Conservation (phyloP, 352 stramenopile genomes). For the Stramenopiles sp. region DNA sequence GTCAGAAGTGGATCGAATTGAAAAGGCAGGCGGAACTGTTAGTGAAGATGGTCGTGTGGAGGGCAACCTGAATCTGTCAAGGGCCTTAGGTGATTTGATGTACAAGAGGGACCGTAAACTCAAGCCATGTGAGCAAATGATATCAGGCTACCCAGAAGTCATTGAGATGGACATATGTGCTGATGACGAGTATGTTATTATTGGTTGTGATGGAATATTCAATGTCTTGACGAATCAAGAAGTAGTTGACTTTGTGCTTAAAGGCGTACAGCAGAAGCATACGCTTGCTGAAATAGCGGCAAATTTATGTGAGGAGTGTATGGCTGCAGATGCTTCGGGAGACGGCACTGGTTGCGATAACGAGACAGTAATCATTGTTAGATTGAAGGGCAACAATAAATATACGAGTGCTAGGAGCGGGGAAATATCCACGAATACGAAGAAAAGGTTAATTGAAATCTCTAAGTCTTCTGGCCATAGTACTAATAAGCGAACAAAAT, state of each 20-base stretch:
- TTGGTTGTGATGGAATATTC: slow-evolving; percentile 72
- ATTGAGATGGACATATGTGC: slow-evolving; percentile 59
- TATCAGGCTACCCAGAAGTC: slow-evolving; percentile 57
- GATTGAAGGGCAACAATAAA: not conserved
- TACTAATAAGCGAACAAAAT: no score
- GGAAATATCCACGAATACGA: not conserved
- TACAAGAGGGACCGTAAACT: slow-evolving; percentile 64
- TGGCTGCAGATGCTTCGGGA: not conserved
- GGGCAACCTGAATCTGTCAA: slow-evolving; percentile 67
- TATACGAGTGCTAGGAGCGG: not conserved
- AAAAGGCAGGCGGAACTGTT: slow-evolving; percentile 35
- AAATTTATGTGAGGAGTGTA: slow-evolving; percentile 15
- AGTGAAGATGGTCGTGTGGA: slow-evolving; percentile 62
- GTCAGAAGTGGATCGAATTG: slow-evolving; percentile 39
- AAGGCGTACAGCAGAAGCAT: slow-evolving; percentile 37
- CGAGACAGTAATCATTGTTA: slow-evolving; percentile 16
- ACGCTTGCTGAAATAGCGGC: slow-evolving; percentile 9
- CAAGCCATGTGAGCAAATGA: slow-evolving; percentile 52
- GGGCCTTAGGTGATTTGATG: slow-evolving; percentile 67
- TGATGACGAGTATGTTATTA: slow-evolving; percentile 66
- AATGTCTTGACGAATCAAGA: slow-evolving; percentile 75
- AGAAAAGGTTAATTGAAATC: not conserved
- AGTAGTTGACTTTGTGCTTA: slow-evolving; percentile 51
- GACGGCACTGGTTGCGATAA: slow-evolving; percentile 19
- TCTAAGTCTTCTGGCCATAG: no score